Conservation (phyloP, 2,329 filamentous ascomycete genomes). For the Tothia fuscella region DNA sequence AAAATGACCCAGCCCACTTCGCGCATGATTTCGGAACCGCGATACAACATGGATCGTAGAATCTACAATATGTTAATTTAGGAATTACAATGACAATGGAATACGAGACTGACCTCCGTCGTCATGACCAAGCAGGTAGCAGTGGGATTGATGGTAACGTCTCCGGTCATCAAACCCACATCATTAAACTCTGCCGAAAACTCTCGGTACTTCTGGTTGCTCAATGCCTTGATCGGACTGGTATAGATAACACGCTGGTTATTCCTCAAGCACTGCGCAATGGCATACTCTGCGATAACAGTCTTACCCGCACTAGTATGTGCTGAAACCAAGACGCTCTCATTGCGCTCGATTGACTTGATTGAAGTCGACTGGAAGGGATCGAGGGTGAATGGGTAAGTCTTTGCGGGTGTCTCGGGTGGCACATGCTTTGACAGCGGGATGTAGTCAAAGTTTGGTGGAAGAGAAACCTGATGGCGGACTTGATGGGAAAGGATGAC, state of each 20-base stretch:
- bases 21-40: slow-evolving; percentile 97
- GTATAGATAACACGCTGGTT: slow-evolving; percentile 99
- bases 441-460: slow-evolving; percentile 85
- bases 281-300: slow-evolving; percentile 94
- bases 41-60: slow-evolving; percentile 94
- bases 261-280: slow-evolving; percentile 91
- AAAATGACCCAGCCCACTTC: slow-evolving; percentile 98
- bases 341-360: slow-evolving; percentile 85
- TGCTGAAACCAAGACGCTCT: slow-evolving; percentile 92
- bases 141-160: slow-evolving; percentile 98
- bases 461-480: slow-evolving; percentile 91
- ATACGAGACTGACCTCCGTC: slow-evolving; percentile 49
- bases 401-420: slow-evolving; percentile 73
- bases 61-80: slow-evolving; percentile 42
- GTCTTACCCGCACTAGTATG: slow-evolving; percentile 98
- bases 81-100: background rate
- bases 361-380: slow-evolving; percentile 95
- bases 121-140: slow-evolving; percentile 98
- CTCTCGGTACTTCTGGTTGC: slow-evolving; percentile 97
- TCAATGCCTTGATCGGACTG: slow-evolving; percentile 95
- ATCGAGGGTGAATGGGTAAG: slow-evolving; percentile 83
- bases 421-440: slow-evolving; percentile 91
- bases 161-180: slow-evolving; percentile 94
- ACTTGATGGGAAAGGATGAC: slow-evolving; percentile 93
- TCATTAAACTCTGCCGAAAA: slow-evolving; percentile 94